phyloP scores from a whole-genome alignment of 1,284 basidiomycete species.

The Xerocomus nothofagi region DNA sequence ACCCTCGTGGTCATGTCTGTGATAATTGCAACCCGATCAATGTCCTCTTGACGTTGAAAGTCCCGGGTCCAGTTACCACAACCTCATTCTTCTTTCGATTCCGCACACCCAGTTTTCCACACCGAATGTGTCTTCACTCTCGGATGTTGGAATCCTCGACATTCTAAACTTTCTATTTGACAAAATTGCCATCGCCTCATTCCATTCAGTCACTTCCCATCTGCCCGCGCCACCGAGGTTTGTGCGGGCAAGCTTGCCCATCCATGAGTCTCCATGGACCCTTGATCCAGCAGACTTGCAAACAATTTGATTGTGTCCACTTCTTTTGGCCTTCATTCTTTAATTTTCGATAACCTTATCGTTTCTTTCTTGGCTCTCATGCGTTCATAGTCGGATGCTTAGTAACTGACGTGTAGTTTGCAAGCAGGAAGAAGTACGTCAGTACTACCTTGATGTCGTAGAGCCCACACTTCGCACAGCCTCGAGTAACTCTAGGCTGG shows the following conservation, averaged over 20 bases:
- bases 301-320: constrained; percentile 4
- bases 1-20: constrained; percentile 22
- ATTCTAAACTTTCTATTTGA: constrained; percentile 3
- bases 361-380: constrained; percentile 11
- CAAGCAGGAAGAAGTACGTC: constrained; percentile 45
- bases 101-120: constrained; percentile 4
- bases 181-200: neutral
- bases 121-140: constrained; percentile 12
- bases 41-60: constrained; percentile 11
- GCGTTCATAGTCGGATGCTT: constrained; percentile 5
- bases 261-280: constrained; percentile 14
- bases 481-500: constrained; percentile 19
- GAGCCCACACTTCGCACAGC: constrained; percentile 38
- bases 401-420: constrained; percentile 18
- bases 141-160: constrained; percentile 2
- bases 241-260: constrained; percentile 1
- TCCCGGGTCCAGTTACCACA: constrained; percentile 4
- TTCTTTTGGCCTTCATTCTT: constrained; percentile 14
- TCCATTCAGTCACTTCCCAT: constrained; percentile 3
- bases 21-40: constrained; percentile 10
- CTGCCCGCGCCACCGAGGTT: constrained; percentile 6
- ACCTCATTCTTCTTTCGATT: constrained; percentile 11
- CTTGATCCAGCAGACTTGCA: constrained; percentile 18
- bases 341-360: constrained; percentile 4
- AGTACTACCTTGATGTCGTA: constrained; percentile 48